These are phyloP conservation scores for Trichoderma sp. DNA, from an alignment of 2,329 filamentous ascomycete species.

Conservation along the genomic window DNA sequence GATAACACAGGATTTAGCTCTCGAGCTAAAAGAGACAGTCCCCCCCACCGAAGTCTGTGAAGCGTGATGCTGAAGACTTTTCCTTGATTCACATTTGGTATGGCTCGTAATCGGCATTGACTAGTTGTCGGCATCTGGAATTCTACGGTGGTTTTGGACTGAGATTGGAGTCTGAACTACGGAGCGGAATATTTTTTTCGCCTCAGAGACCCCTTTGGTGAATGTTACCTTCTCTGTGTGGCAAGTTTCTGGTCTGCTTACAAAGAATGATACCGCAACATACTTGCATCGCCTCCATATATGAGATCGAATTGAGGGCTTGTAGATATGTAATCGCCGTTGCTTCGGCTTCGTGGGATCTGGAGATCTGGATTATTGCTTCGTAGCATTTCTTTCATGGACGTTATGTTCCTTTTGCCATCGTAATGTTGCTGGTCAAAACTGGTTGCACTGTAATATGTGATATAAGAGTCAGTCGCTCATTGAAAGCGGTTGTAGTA, in stretches of 20 bases:
- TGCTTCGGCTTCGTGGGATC: neutral
- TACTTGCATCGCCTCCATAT: neutral
- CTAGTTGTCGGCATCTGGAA: neutral
- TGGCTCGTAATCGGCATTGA: neutral
- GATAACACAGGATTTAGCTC: neutral
- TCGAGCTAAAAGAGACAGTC: neutral
- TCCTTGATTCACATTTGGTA: neutral
- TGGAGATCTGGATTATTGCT: neutral
- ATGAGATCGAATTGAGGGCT: neutral
- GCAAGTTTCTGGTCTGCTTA: neutral
- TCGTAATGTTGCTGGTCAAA: neutral
- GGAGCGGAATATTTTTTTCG: neutral
- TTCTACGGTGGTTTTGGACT: neutral
- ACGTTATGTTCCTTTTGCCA: neutral
- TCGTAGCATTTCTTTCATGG: neutral
- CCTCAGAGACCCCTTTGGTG: neutral
- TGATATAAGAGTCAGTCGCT: neutral
- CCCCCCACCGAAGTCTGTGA: neutral
- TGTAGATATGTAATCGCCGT: neutral
- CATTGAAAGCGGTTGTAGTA: neutral
- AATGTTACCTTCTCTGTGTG: neutral
- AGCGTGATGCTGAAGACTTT: slow-evolving; percentile 19
- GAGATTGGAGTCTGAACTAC: slow-evolving; percentile 7
- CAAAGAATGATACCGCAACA: neutral
- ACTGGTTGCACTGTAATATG: neutral